phyloP scores from a whole-genome alignment of 176 grass and related monocot species.

The Saccharum officinarum region DNA sequence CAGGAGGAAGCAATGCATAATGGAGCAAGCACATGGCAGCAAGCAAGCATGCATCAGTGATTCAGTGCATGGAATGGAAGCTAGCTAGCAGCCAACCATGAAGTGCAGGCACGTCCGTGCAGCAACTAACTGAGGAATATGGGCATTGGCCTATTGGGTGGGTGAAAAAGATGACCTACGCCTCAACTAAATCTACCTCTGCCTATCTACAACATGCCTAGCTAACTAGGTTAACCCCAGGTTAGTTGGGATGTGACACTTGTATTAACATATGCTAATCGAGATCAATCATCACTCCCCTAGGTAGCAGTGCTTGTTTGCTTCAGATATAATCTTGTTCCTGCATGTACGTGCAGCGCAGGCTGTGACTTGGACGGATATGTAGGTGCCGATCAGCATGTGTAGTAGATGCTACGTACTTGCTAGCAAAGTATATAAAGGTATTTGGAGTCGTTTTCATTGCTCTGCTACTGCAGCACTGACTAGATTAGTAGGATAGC shows the following conservation, averaged over 20 bases:
- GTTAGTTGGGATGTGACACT: constrained; percentile 8
- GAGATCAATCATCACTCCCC: neutral
- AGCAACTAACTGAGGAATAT: neutral
- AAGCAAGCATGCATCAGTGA: neutral
- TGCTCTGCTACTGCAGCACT: too few species aligned
- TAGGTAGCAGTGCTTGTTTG: neutral
- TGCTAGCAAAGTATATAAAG: too few species aligned
- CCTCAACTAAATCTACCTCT: neutral
- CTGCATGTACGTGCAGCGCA: too few species aligned
- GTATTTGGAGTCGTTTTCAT: too few species aligned
- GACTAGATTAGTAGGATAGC: too few species aligned
- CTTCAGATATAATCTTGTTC: neutral
- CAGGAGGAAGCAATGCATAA: constrained; percentile 21
- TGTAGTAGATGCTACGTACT: too few species aligned
- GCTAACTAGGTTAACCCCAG: neutral
- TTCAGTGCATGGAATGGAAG: too few species aligned
- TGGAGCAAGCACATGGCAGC: neutral
- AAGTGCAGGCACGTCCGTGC: neutral
- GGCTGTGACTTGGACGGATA: too few species aligned
- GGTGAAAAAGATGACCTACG: neutral
- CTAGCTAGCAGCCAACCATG: neutral
- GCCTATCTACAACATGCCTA: neutral
- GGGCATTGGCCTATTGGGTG: neutral
- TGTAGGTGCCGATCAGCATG: too few species aligned
- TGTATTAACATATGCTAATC: neutral